A percentile compares a stretch with the other conserved stretches of the same genome.
phyloP scores from a whole-genome alignment of 2,329 filamentous ascomycete genomes.

The Beauveria varroae region DNA sequence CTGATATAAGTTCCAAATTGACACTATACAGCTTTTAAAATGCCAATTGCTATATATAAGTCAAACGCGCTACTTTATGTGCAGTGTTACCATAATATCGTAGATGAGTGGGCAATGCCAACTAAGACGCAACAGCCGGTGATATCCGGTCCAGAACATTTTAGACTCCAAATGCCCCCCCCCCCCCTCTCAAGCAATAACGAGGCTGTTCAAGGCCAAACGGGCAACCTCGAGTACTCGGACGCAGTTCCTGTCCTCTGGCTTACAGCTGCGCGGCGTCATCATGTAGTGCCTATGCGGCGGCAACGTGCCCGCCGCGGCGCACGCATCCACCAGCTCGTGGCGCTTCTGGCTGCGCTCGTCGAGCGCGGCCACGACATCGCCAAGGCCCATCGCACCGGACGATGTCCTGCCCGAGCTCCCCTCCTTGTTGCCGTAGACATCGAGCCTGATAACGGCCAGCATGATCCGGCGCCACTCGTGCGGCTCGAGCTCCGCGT shows the following conservation, averaged over 20 bases:
- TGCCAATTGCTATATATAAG: neutral
- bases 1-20: no score
- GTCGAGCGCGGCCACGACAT: slow-evolving; percentile 47
- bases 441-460: slow-evolving; percentile 47
- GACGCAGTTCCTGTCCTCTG: slow-evolving; percentile 36
- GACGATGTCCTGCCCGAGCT: slow-evolving; percentile 2
- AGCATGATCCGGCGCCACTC: slow-evolving; percentile 48
- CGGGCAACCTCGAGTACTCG: slow-evolving; percentile 48
- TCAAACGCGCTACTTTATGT: neutral
- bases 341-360: slow-evolving; percentile 41
- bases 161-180: neutral
- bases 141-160: neutral
- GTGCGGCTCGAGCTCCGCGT: slow-evolving; percentile 40
- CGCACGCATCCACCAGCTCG: slow-evolving; percentile 38
- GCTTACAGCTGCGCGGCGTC: slow-evolving; percentile 19
- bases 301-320: slow-evolving; percentile 29
- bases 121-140: neutral
- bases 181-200: slow-evolving; percentile 37
- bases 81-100: neutral
- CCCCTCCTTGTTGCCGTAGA: slow-evolving; percentile 42
- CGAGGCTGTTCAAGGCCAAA: slow-evolving; percentile 43
- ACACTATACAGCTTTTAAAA: neutral
- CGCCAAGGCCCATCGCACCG: slow-evolving; percentile 38
- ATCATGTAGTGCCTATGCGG: slow-evolving; percentile 19
- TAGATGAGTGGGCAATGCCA: neutral